Base-by-base conservation (phyloP, 257 asterid species). In the Capsicum baccatum region DNA sequence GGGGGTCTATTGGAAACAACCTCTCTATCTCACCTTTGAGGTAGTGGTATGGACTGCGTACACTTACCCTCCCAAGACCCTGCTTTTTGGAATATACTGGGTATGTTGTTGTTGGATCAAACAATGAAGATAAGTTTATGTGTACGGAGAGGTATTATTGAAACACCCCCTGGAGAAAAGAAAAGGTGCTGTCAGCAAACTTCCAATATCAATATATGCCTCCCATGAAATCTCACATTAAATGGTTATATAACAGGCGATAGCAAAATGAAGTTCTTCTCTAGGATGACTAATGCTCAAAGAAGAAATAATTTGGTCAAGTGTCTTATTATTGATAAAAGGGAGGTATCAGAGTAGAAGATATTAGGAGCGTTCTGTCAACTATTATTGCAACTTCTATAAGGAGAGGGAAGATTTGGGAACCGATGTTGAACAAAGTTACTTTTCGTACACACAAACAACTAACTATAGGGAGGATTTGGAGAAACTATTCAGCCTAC, bases 161-260 rank as follows among this genome's bases (percentile, higher is more conserved):
- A 86, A 89, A 88, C 89, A 88, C 91, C 91, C 84, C 59, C 57
- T 67, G 64, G 84, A 60, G 74, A 83, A 67, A 80, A n/a, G 50
- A 44, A 44, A 84, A 90, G 89, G 91, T 80, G 86, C 79, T 90
- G 83, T 85, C 90, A 88, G 86, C 88, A 82, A 91, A 84, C 89
- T 89, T 83, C 90, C 90, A 85, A 71, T 13, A 59, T 84, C 35
- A 56, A 86, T 89, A 71, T 87, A 81, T 69, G 91, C 92, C 92
- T 91, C 86, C 92, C 86, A 87, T 88, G 90, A 89, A 91, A 63
- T 21, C 15, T 19, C 35, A 17, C 56, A 70, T 39, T 4, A 70
- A 44, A 44, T 70, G 79, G 56, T 70, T 70, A 42, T 70, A 42
- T 68, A 68, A 15, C 19, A 37, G 76, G 76, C 39, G 76, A 70